A percentile compares a stretch with the other conserved stretches of the same genome.
phyloP scores from a whole-genome alignment of 2,329 filamentous ascomycete species.

The Botrytis fragariae region DNA sequence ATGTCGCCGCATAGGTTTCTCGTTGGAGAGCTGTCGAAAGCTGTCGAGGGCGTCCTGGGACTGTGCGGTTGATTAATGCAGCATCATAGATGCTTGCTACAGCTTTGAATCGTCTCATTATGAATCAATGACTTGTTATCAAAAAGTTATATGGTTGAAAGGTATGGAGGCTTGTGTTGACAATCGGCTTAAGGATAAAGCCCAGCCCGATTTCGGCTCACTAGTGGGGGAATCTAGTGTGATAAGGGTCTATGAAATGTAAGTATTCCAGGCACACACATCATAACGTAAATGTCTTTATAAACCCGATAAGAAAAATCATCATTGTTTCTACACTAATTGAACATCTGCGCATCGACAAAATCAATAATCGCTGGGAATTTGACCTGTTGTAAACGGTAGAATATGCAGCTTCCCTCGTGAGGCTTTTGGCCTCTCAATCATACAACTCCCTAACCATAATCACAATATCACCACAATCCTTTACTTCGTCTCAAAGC shows the following conservation, averaged over 20 bases:
- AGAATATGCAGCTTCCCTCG: slow-evolving; percentile 2
- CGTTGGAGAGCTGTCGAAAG: slow-evolving; percentile 32
- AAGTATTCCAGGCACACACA: not conserved
- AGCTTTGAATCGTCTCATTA: slow-evolving; percentile 37
- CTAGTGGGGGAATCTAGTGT: slow-evolving; percentile 1
- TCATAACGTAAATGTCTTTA: not conserved
- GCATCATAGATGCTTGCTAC: slow-evolving; percentile 28
- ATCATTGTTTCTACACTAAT: slow-evolving; percentile 26
- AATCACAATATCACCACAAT: slow-evolving; percentile 22
- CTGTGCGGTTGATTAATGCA: slow-evolving; percentile 18
- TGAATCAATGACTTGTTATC: slow-evolving; percentile 28
- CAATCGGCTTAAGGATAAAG: slow-evolving; percentile 20
- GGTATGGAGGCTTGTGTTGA: slow-evolving; percentile 8
- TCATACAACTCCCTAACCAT: slow-evolving; percentile 17
- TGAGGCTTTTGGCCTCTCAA: slow-evolving; percentile 20
- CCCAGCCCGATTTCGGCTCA: slow-evolving; percentile 11
- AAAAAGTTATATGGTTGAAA: slow-evolving; percentile 15
- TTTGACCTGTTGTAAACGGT: not conserved
- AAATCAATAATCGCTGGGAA: slow-evolving; percentile 7
- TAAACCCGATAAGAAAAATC: not conserved
- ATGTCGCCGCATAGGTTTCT: slow-evolving; percentile 17
- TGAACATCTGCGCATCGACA: slow-evolving; percentile 27
- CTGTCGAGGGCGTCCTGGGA: slow-evolving; percentile 26
- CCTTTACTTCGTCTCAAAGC: slow-evolving; percentile 49
- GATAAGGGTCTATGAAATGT: not conserved